Base-by-base conservation (phyloP, 371 early-diverging fungal genomes). In the Actinomortierella ambigua region DNA sequence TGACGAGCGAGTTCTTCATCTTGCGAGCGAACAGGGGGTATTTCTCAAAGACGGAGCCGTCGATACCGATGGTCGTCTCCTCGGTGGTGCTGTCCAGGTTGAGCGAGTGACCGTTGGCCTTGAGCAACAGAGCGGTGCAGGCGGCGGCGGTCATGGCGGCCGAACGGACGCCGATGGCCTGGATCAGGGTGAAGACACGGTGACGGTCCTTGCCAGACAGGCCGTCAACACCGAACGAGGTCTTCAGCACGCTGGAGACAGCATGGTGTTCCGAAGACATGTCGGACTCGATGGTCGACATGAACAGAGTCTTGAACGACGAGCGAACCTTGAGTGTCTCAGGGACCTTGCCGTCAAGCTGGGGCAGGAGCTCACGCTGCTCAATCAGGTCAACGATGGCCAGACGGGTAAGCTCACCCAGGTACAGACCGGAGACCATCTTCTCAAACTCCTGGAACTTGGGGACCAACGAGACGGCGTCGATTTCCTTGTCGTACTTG, bases 381-480 rank as follows among this genome's bases (percentile, higher is more conserved):
- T 68, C 59, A 42, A 68, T 68, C 53, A 68, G n/a, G 53, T 96
- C 90, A 28, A 92, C 82, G 13, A 92, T 62, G 34, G 90, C 87
- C 58, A 85, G 83, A 44, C 98, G 86, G 22, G 87, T 88, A 18
- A 97, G 69, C 77, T 97, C 98, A 51, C 96, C 96, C 44, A 97
- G 75, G 75, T 95, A 96, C 63, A 93, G 86, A n/a, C 97, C 97
- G n/a, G 93, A 90, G n/a, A 95, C 90, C 91, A 95, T 90, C 77
- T 98, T 96, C 67, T 96, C 97, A 77, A 93, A 94, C n/a, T 87
- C 82, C 70, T 95, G 95, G 69, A 86, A 81, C 39, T 85, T 81
- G 40, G 92, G 92, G 69, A 93, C 90, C 23, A 77, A 65, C 43
- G 93, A 88, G 39, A 80, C 81, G 44, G 88, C 82, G 69, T 96